phyloP scores from a whole-genome alignment of 2,329 filamentous ascomycete species.

The Diaporthe australafricana region DNA sequence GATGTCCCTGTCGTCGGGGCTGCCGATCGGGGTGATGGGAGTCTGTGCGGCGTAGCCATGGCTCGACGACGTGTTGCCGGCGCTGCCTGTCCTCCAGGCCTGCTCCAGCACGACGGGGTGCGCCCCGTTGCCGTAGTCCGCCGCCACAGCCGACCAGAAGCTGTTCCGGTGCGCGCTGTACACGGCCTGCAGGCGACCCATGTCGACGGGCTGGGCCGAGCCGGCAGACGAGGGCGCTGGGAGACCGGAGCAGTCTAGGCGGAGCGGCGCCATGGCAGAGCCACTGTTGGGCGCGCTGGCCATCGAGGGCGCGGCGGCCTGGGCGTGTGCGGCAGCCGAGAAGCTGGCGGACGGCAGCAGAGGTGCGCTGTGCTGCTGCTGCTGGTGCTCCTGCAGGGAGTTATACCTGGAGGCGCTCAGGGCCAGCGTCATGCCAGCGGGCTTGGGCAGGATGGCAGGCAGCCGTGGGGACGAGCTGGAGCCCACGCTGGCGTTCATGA shows the following conservation, averaged over 20 bases:
- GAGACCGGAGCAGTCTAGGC: constrained; percentile 68
- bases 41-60: constrained; percentile 51
- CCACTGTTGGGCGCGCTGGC: constrained; percentile 41
- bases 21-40: constrained; percentile 65
- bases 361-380: constrained; percentile 55
- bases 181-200: constrained; percentile 74
- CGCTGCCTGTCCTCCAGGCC: constrained; percentile 69
- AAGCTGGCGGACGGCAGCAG: constrained; percentile 57
- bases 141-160: constrained; percentile 80
- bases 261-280: constrained; percentile 53
- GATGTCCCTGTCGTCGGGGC: constrained; percentile 61
- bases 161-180: constrained; percentile 76
- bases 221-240: constrained; percentile 50
- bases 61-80: constrained; percentile 45
- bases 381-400: constrained; percentile 51
- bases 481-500: constrained; percentile 55
- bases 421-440: constrained; percentile 61
- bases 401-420: constrained; percentile 51
- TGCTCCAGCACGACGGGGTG: constrained; percentile 75
- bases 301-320: constrained; percentile 47
- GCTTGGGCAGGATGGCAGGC: constrained; percentile 75
- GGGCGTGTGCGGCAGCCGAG: constrained; percentile 40
- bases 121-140: constrained; percentile 75
- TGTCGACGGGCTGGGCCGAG: constrained; percentile 64
- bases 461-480: constrained; percentile 61